Conservation (phyloP, 108 stramenopile genomes). For the Cyclotella distinguenda region DNA sequence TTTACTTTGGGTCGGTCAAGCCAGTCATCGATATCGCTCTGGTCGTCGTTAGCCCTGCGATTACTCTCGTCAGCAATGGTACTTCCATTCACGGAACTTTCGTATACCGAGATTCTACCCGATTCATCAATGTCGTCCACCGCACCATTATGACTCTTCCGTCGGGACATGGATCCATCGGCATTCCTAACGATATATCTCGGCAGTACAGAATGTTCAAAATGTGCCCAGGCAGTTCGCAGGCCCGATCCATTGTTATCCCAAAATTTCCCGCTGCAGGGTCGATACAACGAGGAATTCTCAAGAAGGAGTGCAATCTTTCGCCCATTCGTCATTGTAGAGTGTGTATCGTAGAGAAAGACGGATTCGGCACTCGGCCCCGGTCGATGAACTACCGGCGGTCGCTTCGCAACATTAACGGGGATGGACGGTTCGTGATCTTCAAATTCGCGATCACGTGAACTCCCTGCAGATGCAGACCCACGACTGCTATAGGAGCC, state of each 20-base stretch:
- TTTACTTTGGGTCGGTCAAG: slow-evolving; percentile 43
- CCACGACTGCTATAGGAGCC: neutral
- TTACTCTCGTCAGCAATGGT: slow-evolving; percentile 2
- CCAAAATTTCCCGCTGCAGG: slow-evolving; percentile 36
- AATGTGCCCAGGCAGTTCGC: slow-evolving; percentile 81
- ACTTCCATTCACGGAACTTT: slow-evolving; percentile 14
- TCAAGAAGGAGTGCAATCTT: slow-evolving; percentile 59
- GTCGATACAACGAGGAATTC: slow-evolving; percentile 73
- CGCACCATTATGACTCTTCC: neutral
- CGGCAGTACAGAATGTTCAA: slow-evolving; percentile 82
- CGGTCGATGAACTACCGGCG: slow-evolving; percentile 31
- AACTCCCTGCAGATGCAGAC: neutral
- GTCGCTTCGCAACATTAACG: too few relatives aligned
- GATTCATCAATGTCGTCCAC: slow-evolving; percentile 5
- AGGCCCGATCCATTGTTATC: slow-evolving; percentile 43
- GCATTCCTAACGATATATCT: slow-evolving; percentile 45
- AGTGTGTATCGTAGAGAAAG: slow-evolving; percentile 38
- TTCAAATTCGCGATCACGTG: too few relatives aligned
- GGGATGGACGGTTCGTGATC: too few relatives aligned
- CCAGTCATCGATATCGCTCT: slow-evolving; percentile 45
- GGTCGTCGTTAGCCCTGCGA: slow-evolving; percentile 14
- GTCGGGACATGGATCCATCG: slow-evolving; percentile 19
- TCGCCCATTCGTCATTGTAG: slow-evolving; percentile 75
- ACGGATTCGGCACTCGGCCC: slow-evolving; percentile 21
- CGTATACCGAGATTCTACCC: slow-evolving; percentile 13